Base-by-base conservation (phyloP, 2,329 filamentous ascomycete genomes). In the Neodidymelliopsis sp. region DNA sequence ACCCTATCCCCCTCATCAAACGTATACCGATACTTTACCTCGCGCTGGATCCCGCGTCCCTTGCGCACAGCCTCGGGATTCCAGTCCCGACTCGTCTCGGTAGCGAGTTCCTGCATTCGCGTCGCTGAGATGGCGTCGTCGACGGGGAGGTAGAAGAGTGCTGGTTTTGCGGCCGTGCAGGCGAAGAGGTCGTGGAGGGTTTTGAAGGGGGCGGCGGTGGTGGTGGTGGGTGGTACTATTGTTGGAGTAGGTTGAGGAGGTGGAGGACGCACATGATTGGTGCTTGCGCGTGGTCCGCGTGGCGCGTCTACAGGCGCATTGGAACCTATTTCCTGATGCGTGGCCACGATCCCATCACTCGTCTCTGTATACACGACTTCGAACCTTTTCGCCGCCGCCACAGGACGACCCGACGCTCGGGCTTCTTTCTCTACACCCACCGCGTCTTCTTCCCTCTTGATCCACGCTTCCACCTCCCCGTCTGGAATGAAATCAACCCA, bases 401-500 rank as follows among this genome's bases (percentile, higher is more conserved):
- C 54, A 7, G 63, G 50, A 4, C 49, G 52, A 3, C 62, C 58
- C 1, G 49, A 35, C 2, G 53, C 50, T 22, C 70, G 62, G 2
- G 63, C 63, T 18, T 63, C 63, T 25, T 71, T 69, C 33, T 71
- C 67, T 0, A 62, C 60, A 3, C 36, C 30, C 2, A 67, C 53
- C 23, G 67, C 67, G 30, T 65, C 62, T 48, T 73, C 66, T 49
- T 73, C 70, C 27, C 57, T 42, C 16, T 84, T 80, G 49, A 95
- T 87, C 91, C 91, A 97, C 18, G 82, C 81, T 11, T 77, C 71
- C 4, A 95, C 81, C 56, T 85, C 84, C 19, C 90, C 85, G 13
- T 88, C 82, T 0, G 93, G 93, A 15, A 97, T 81, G 69, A 94
- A 97, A 70, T 99, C 94, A 3, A 90, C 90, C 83, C 88, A 95